Conservation (phyloP, 257 asterid genomes). For the Scutellaria galericulata region DNA sequence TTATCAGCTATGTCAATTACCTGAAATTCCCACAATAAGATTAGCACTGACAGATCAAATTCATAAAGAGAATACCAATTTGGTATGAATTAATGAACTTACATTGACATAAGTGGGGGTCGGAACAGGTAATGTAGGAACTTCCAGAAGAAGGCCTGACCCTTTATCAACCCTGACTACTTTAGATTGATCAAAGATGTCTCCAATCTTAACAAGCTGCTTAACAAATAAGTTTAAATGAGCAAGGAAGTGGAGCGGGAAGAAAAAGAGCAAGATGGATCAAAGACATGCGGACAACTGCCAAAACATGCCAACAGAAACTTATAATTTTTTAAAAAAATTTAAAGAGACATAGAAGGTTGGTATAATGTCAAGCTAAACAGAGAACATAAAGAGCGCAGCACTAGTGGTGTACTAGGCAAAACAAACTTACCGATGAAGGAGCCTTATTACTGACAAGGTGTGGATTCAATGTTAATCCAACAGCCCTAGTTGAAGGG, state of each 20-base stretch:
- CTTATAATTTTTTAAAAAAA: neutral
- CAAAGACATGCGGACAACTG: slow-evolving; percentile 9
- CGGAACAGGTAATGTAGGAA: slow-evolving; percentile 74
- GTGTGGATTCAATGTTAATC: slow-evolving; percentile 86
- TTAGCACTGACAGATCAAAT: slow-evolving; percentile 15
- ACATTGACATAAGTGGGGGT: slow-evolving; percentile 94
- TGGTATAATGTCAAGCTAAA: neutral
- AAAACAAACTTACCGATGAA: slow-evolving; percentile 67
- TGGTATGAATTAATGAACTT: slow-evolving; percentile 39
- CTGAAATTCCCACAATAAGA: slow-evolving; percentile 49
- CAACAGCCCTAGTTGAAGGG: slow-evolving; percentile 94
- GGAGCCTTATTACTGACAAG: slow-evolving; percentile 82
- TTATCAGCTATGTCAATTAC: slow-evolving; percentile 76
- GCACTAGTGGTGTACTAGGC: neutral
- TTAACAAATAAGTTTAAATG: slow-evolving; percentile 33
- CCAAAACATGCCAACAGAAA: slow-evolving; percentile 19
- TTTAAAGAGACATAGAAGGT: slow-evolving; percentile 11
- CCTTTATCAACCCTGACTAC: slow-evolving; percentile 88
- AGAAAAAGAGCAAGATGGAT: neutral
- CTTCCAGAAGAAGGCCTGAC: slow-evolving; percentile 78
- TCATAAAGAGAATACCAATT: slow-evolving; percentile 8
- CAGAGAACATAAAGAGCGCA: slow-evolving; percentile 1
- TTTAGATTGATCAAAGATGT: slow-evolving; percentile 80
- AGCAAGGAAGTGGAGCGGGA: slow-evolving; percentile 22
- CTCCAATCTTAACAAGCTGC: slow-evolving; percentile 90